Percentiles rank a stretch among this genome's conserved stretches.
Evolutionary conservation across 257 asterid genomes (phyloP).

Genomic region (Solanum gracilifrons): DNA sequence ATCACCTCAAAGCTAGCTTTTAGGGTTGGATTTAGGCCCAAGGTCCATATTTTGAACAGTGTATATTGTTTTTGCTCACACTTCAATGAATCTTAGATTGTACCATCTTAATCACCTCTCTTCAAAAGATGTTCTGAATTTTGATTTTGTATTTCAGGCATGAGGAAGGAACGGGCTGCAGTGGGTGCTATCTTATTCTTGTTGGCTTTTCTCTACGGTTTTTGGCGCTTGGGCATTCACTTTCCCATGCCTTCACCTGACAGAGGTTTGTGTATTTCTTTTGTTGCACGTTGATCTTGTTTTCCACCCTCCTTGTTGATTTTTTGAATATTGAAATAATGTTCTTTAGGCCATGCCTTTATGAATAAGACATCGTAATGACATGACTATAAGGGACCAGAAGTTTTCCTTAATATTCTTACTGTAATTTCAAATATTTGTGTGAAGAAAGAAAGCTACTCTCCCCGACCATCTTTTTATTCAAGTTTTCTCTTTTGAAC

Average conservation of each 20-base stretch:
- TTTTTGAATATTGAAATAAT: background rate
- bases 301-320: background rate
- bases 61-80: background rate
- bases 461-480: background rate
- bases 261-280: constrained; percentile 42
- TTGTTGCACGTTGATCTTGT: background rate
- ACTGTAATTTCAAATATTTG: background rate
- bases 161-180: constrained; percentile 83
- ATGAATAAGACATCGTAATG: background rate
- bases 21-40: background rate
- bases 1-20: background rate
- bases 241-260: constrained; percentile 99
- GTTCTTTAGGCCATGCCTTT: background rate
- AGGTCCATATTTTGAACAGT: background rate
- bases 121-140: constrained; percentile 1
- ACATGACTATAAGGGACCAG: background rate
- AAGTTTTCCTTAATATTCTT: background rate
- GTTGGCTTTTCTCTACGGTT: constrained; percentile 79
- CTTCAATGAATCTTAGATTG: background rate
- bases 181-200: constrained; percentile 73
- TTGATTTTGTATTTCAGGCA: constrained; percentile 38
- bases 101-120: background rate
- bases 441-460: background rate
- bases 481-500: background rate
- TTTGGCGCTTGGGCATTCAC: constrained; percentile 98